Evolutionary conservation across 1,284 basidiomycete species (phyloP), one percentile per base, ranked within the genome.

Genomic region (Leccinum fuscescens): DNA sequence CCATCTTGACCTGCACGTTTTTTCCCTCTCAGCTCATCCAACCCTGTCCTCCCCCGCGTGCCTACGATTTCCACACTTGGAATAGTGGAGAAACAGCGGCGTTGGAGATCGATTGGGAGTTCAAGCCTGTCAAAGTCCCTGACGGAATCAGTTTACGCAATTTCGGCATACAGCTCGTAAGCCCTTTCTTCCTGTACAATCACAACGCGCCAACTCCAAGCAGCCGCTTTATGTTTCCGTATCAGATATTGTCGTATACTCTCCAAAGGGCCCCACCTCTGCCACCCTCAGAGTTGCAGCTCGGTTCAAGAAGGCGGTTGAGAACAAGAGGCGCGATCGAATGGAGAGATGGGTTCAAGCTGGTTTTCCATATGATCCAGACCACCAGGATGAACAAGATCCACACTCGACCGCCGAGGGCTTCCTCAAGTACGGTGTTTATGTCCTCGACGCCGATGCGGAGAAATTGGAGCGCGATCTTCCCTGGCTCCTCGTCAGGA

Each of bases 121-220:
- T 92, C 65, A 79, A 86, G 46, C 84, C 86, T 31, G 80, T 83
- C 14, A 79, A 79, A 56, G 85, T 91, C 56, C 89, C 91, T 4
- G 84, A 88, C 63, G 88, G 90, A 14, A 90, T 91, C 61, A 88
- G 85, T 64, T 75, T 90, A 66, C 78, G 90, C 66, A 92, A 93
- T 76, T 92, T 93, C 74, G 90, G 90, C 51, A 90, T 91, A 64
- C 91, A 92, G 72, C 83, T 89, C 68, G 89, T 91, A 72, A 79
- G 89, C 85, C 29, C 39, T 17, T 2, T 60, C 42, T 1, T 39
- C 39, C 57, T n/a, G 1, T 50, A 35, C 6, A 9, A 42, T 59
- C 50, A 20, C 39, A 31, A 27, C 44, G 35, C 49, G 17, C 39
- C 44, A 48, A 69, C 61, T 12, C 51, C 65, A 33, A 37, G 14